Conservation (phyloP, 2,329 filamentous ascomycete species). For the Aspergillus puulaauensis region DNA sequence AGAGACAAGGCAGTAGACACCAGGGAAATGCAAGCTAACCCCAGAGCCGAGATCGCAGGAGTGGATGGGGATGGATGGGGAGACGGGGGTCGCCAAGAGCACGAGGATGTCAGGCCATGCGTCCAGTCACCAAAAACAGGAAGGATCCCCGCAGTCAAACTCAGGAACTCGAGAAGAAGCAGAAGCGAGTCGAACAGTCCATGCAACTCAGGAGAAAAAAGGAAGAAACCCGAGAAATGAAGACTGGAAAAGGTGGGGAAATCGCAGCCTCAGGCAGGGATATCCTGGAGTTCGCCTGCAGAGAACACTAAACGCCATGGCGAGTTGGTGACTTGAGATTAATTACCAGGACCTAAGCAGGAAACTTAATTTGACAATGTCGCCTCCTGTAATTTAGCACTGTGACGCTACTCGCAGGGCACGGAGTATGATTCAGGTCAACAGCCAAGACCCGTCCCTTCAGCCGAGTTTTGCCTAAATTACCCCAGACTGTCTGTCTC, state of each 20-base stretch:
- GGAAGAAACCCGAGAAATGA: not conserved
- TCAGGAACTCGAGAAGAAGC: not conserved
- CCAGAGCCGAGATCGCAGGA: not conserved
- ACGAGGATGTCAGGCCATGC: not conserved
- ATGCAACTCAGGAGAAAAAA: not conserved
- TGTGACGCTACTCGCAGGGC: not conserved
- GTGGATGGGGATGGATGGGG: not conserved
- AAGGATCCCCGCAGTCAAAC: not conserved
- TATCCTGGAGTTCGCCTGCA: not conserved
- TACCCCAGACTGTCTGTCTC: slow-evolving; percentile 1
- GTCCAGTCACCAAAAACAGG: not conserved
- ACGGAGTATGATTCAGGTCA: too few relatives aligned
- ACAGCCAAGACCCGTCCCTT: not conserved
- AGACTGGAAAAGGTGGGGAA: not conserved
- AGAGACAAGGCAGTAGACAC: not conserved
- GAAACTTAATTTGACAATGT: not conserved
- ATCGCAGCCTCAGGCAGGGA: not conserved
- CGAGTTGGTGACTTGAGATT: too few relatives aligned
- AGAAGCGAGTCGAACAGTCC: not conserved
- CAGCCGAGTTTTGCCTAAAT: slow-evolving; percentile 15
- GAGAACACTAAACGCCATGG: too few relatives aligned
- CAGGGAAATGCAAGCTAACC: not conserved
- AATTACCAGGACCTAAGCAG: not conserved
- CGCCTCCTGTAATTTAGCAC: not conserved
- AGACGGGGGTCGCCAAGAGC: not conserved